Percentiles rank a stretch among this genome's conserved stretches.
phyloP scores from a whole-genome alignment of 306 rosid genomes.

The Dryas drummondii region DNA sequence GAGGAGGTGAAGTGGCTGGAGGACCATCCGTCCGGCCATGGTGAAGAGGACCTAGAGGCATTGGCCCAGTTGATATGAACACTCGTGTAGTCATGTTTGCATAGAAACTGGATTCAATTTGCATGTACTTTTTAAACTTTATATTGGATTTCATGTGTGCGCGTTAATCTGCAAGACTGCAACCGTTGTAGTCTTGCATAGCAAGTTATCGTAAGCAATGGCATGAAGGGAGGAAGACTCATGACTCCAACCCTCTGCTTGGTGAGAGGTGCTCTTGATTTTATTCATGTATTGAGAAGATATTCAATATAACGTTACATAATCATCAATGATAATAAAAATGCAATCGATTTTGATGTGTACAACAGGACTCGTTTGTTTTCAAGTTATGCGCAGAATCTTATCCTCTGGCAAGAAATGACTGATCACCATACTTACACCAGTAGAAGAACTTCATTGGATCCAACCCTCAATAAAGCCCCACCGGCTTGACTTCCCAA shows the following conservation, averaged over 20 bases:
- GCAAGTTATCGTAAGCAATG: too few relatives aligned
- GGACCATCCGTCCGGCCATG: conserved; percentile 74
- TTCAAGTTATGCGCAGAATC: background rate
- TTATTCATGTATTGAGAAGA: conserved; percentile 1
- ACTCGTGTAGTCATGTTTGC: too few relatives aligned
- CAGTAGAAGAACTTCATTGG: conserved; percentile 10
- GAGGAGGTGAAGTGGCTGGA: conserved; percentile 90
- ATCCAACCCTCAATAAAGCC: conserved; percentile 34
- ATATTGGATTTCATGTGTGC: background rate
- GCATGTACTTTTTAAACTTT: conserved; percentile 5
- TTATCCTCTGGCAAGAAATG: background rate
- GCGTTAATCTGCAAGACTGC: background rate
- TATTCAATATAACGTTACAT: background rate
- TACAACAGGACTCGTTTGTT: background rate
- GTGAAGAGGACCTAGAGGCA: conserved; percentile 60
- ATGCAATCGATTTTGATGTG: background rate
- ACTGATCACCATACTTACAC: background rate
- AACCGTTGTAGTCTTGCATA: too few relatives aligned
- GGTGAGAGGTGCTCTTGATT: background rate
- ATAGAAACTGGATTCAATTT: background rate
- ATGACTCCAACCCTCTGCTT: too few relatives aligned
- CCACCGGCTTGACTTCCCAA: conserved; percentile 36
- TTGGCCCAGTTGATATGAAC: conserved; percentile 34
- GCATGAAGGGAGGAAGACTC: too few relatives aligned
- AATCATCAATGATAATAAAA: background rate